Percentiles rank a stretch among this genome's conserved stretches.
Evolutionary conservation across 805 yeast species (phyloP).

Genomic region (Spathaspora passalidarum): DNA sequence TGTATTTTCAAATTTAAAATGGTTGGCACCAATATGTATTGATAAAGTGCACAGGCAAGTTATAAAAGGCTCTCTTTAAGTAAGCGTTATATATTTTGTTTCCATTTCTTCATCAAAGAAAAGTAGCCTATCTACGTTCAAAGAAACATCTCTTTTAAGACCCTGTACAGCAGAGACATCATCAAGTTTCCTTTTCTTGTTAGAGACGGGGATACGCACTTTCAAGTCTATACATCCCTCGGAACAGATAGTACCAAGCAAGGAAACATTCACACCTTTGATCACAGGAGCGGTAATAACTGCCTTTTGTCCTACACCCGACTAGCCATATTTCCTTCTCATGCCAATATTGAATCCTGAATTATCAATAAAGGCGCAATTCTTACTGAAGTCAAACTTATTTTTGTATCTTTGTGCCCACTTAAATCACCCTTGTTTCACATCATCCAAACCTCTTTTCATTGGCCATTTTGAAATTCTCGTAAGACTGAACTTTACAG

Average conservation of each 20-base stretch:
- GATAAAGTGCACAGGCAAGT: too few species aligned
- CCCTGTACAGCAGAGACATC: too few species aligned
- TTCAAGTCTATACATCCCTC: not conserved
- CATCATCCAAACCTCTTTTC: not conserved
- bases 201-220: not conserved
- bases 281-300: not conserved
- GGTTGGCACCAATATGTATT: too few species aligned
- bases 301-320: slow-evolving; percentile 1
- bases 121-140: too few species aligned
- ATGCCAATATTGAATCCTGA: slow-evolving; percentile 13
- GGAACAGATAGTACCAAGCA: slow-evolving; percentile 4
- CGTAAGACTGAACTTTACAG: not conserved
- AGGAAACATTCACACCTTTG: slow-evolving; percentile 1
- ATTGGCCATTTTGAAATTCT: not conserved
- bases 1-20: too few species aligned
- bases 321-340: slow-evolving; percentile 9
- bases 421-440: not conserved
- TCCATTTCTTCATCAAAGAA: too few species aligned
- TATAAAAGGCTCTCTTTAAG: too few species aligned
- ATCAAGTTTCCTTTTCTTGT: slow-evolving; percentile 1
- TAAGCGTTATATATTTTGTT: too few species aligned
- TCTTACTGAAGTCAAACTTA: not conserved
- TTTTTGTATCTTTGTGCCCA: not conserved
- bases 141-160: too few species aligned
- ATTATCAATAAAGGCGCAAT: slow-evolving; percentile 15